Conservation (phyloP, 345 rosid genomes). For the Arabidopsis suecica region DNA sequence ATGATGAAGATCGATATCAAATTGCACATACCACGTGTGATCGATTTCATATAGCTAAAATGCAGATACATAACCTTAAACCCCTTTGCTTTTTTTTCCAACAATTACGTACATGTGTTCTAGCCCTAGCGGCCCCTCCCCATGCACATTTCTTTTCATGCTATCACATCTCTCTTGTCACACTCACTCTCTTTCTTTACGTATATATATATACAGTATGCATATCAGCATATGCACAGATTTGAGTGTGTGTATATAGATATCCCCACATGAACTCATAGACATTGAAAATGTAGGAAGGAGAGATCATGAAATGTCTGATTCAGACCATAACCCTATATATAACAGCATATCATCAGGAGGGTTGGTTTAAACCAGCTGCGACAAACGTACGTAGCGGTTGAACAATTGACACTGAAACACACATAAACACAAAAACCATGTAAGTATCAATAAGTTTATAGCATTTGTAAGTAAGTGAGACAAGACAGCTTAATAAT, state of each 20-base stretch:
- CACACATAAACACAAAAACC: constrained; percentile 41
- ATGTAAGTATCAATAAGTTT: constrained; percentile 25
- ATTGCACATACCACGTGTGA: constrained; percentile 27
- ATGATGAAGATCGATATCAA: constrained; percentile 24
- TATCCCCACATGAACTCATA: constrained; percentile 41
- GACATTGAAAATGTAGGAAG: constrained; percentile 30
- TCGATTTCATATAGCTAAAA: constrained; percentile 35
- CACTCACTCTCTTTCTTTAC: constrained; percentile 20
- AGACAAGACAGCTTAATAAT: constrained; percentile 43
- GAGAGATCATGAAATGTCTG: constrained; percentile 36
- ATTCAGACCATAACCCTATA: constrained; percentile 38
- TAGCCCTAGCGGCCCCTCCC: constrained; percentile 42
- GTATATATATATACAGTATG: constrained; percentile 3
- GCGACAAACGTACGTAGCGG: constrained; percentile 21
- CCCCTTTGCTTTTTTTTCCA: constrained; percentile 1
- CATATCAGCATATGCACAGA: not conserved
- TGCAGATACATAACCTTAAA: constrained; percentile 30
- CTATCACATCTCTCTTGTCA: constrained; percentile 44
- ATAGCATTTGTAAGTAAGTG: constrained; percentile 39
- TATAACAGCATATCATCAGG: constrained; percentile 29
- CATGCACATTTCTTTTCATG: constrained; percentile 46
- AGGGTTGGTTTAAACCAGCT: constrained; percentile 30
- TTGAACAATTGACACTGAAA: constrained; percentile 41
- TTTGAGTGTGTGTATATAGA: constrained; percentile 26
- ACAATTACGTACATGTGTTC: constrained; percentile 8